These are phyloP conservation scores for Moricandia moricandioides DNA, from an alignment of 345 rosid species.

Conservation along the genomic window DNA sequence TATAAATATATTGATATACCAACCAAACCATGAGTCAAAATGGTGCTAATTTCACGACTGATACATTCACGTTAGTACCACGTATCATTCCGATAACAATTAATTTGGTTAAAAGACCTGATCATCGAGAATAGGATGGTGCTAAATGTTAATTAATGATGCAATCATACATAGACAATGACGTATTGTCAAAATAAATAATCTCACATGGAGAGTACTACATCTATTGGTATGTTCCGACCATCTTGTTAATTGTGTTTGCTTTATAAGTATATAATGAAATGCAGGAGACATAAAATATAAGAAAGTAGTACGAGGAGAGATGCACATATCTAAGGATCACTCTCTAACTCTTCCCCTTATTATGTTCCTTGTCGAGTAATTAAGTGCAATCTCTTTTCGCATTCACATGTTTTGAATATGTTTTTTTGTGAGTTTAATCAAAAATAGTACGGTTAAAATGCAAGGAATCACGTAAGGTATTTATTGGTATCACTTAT, in stretches of 20 bases:
- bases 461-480: background rate
- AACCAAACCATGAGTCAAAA: too few species aligned
- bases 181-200: background rate
- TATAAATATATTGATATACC: too few species aligned
- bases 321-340: constrained; percentile 4
- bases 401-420: constrained; percentile 7
- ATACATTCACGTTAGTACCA: too few species aligned
- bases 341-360: constrained; percentile 2
- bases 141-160: too few species aligned
- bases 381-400: background rate
- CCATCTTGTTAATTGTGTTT: constrained; percentile 2
- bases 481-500: background rate
- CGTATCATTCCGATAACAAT: too few species aligned
- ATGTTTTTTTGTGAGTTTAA: background rate
- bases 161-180: background rate
- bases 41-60: too few species aligned
- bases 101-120: too few species aligned
- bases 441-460: background rate
- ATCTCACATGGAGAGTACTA: constrained; percentile 2
- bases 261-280: background rate
- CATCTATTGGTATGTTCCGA: constrained; percentile 9
- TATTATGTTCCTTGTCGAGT: background rate
- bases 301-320: constrained; percentile 20
- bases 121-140: too few species aligned
- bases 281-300: background rate